Evolutionary conservation across 352 stramenopile species (phyloP), one percentile per base, ranked within the genome.

Genomic region (Stramenopiles sp.): DNA sequence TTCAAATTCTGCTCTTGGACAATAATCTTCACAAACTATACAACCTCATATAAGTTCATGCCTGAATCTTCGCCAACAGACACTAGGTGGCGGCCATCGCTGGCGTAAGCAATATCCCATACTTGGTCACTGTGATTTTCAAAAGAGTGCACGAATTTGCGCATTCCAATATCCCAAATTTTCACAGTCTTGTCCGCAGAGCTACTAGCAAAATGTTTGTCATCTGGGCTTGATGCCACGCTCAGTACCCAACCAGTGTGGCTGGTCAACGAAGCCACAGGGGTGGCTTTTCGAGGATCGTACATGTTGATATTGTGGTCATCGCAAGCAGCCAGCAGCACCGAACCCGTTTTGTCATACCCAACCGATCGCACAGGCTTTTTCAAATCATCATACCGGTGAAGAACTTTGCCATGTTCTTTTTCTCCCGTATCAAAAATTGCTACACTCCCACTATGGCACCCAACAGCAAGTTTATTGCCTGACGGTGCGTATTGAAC

Each of bases 271-370:
- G 71, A 14, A 14, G 71, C 30, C 4, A 78, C 14, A 14, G 30
- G 30, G 4, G 4, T 78, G 1, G 30, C 30, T 78, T 78, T 31
- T 14, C 71, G 30, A 14, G 8, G 4, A 78, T 96, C 91, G 84
- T 96, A 95, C 81, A 96, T 88, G 80, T 95, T 96, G 81, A 96
- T 84, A 80, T 94, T 88, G 90, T 94, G 94, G 82, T 96, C 91
- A 85, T 96, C 91, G 0, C 90, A 95, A 0, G 91, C 91, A 1
- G 89, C 90, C 84, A 93, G 93, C 29, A 96, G 85, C 67, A 88
- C 82, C 80, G 90, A 93, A 33, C 91, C 91, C 80, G 95, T 90
- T 7, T 86, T 85, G 25, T 90, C 91, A 82, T 94, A 96, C 30
- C 88, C 86, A 30, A 96, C 84, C 32, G 89, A 93, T 0, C 91